Base-by-base conservation (phyloP, 1,284 basidiomycete species). In the Cryptococcus amylolentus region DNA sequence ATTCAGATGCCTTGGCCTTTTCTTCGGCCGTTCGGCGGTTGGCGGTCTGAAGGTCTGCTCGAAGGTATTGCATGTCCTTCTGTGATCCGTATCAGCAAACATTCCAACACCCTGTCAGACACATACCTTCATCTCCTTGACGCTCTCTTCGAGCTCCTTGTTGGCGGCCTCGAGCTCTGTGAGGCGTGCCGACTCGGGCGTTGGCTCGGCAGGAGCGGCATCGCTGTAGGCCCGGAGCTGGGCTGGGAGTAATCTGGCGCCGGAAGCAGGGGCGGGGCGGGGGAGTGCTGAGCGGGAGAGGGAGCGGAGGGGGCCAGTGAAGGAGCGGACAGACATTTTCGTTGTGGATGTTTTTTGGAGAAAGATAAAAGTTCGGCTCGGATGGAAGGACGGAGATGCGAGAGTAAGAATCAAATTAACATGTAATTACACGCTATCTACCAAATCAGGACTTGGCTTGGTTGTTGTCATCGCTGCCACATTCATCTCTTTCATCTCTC, bases 21-120 rank as follows among this genome's bases (percentile, higher is more conserved):
- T 98, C 95, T 61, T 90, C 84, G 28, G 86, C 85, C 55, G 91
- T 83, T 66, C 94, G 91, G 57, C 92, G 88, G 74, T 94, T 91
- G 50, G 97, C 82, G 75, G 98, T 99, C 61, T 97, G 82, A 78
- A 92, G 91, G 80, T 98, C 95, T 63, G 95, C 96, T 73, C 91
- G 88, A 57, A 89, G 81, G 74, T 95, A 94, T 58, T 88, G 86
- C 70, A 93, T 80, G 67, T 90, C 88, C 70, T 85, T 82, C 91
- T 93, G 68, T 62, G 28, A 43, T 39, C 35, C 14, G 28, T 18
- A 52, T 23, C 23, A 54, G 40, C 18, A n/a, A 12, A 2, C 8
- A 28, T 51, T 47, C 54, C 40, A 42, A 40, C 37, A 43, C 23
- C 26, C 4, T 52, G 10, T 41, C 37, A 40, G 14, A 9, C 8